Evolutionary conservation across 2,329 filamentous ascomycete genomes (phyloP).

Genomic region (Sporothrix brunneoviolacea): DNA sequence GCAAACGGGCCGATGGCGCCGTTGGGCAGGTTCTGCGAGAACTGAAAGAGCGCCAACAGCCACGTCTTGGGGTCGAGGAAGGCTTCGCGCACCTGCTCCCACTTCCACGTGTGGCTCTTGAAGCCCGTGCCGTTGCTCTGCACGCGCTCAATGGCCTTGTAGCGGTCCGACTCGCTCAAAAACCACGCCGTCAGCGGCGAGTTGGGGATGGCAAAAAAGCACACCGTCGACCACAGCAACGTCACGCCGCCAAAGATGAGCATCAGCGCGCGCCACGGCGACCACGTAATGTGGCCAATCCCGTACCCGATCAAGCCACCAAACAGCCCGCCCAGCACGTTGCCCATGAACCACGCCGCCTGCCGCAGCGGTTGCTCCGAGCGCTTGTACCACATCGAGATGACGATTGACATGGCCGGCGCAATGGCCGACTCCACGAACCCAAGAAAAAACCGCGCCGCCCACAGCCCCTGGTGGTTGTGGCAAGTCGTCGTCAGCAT

Average conservation of each 20-base stretch:
- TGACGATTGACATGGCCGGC: too few species aligned
- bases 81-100: slow-evolving; percentile 2
- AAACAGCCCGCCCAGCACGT: too few species aligned
- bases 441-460: too few species aligned
- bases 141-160: not conserved
- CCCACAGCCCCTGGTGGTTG: too few species aligned
- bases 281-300: too few species aligned
- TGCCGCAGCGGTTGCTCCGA: too few species aligned
- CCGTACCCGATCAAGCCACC: not conserved
- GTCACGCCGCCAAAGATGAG: too few species aligned
- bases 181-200: slow-evolving; percentile 1
- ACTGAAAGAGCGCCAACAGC: not conserved
- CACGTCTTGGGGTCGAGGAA: slow-evolving; percentile 1
- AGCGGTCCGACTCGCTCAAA: not conserved
- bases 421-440: too few species aligned
- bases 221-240: not conserved
- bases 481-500: too few species aligned
- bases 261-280: too few species aligned
- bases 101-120: not conserved
- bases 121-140: slow-evolving; percentile 3
- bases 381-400: too few species aligned
- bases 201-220: not conserved
- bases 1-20: not conserved
- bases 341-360: slow-evolving; percentile 6
- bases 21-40: not conserved